Conservation (phyloP, 2,329 filamentous ascomycete genomes). For the Onygenales sp. region DNA sequence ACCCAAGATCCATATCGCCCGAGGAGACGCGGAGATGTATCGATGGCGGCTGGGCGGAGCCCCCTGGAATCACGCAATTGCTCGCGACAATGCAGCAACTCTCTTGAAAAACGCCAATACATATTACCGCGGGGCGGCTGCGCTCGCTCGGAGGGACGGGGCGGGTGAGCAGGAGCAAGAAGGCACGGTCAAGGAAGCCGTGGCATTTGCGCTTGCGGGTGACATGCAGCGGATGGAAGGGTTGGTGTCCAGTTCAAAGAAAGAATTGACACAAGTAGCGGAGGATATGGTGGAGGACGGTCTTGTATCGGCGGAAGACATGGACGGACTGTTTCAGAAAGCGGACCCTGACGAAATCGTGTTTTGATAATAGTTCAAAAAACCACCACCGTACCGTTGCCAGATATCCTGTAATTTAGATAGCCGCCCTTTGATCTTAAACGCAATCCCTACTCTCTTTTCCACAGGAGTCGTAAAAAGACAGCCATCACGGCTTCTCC, state of each 20-base stretch:
- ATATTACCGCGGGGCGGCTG: constrained; percentile 47
- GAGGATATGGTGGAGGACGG: constrained; percentile 47
- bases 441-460: too few species aligned
- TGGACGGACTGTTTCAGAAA: constrained; percentile 6
- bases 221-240: constrained; percentile 31
- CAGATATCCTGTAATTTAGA: not conserved
- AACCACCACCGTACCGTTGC: too few species aligned
- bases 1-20: constrained; percentile 43
- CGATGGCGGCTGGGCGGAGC: constrained; percentile 42
- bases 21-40: constrained; percentile 48
- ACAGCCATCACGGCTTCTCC: not conserved
- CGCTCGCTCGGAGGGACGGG: constrained; percentile 31
- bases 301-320: constrained; percentile 27
- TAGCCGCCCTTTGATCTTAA: not conserved
- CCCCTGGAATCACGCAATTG: constrained; percentile 33
- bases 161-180: constrained; percentile 34
- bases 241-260: constrained; percentile 23
- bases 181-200: constrained; percentile 38
- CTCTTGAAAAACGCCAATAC: constrained; percentile 48
- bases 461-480: not conserved
- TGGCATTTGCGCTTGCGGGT: constrained; percentile 37
- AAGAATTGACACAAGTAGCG: constrained; percentile 34
- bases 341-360: constrained; percentile 13
- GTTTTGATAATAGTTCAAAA: constrained; percentile 5
- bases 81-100: constrained; percentile 35